Conservation (phyloP, 192 early-diverging fungal species). For the Chytriomyces sp. region DNA sequence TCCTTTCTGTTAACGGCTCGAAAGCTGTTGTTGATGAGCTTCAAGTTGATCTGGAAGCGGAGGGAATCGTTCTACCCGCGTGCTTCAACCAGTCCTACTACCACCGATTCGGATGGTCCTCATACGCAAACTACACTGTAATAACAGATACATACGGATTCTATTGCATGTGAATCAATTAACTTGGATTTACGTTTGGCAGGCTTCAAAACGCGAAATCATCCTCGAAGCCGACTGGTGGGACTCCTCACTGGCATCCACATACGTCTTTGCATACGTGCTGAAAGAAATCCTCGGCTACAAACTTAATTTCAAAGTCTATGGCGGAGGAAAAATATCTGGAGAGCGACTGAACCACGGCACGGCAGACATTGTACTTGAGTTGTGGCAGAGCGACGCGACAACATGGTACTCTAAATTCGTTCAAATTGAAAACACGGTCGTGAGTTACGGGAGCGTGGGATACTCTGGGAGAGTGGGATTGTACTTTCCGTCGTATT, state of each 20-base stretch:
- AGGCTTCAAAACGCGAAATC: conserved; percentile 6
- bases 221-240: conserved; percentile 19
- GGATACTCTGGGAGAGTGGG: neutral
- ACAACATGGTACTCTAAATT: neutral
- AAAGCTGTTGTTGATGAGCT: neutral
- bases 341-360: neutral
- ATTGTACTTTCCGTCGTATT: neutral
- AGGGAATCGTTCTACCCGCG: neutral
- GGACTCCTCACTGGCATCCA: neutral
- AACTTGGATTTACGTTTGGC: neutral
- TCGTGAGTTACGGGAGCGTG: neutral
- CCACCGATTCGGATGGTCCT: neutral
- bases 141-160: neutral
- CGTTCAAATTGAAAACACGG: neutral
- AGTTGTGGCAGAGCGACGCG: neutral
- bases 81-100: conserved; percentile 3
- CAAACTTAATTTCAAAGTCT: conserved; percentile 11
- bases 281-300: conserved; percentile 10
- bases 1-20: no score
- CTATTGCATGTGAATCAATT: neutral
- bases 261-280: neutral
- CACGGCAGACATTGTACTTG: neutral
- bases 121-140: neutral
- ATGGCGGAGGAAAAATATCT: neutral
- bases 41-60: neutral